phyloP scores from a whole-genome alignment of 495 filamentous ascomycete genomes.

The Aspergillus avenaceus region DNA sequence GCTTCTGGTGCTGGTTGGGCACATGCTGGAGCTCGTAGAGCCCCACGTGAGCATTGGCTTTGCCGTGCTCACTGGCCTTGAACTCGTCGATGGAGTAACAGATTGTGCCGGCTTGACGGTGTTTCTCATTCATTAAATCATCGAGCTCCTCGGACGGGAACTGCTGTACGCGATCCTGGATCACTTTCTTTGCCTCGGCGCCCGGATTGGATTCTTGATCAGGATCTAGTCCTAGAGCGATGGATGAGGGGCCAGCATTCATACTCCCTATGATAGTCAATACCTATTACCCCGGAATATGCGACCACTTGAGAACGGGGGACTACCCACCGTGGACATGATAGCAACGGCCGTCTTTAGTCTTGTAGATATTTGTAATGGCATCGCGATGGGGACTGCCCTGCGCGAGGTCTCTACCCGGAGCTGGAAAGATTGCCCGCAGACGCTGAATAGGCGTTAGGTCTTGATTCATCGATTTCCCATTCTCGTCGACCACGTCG shows the following conservation, averaged over 20 bases:
- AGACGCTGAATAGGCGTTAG: not conserved
- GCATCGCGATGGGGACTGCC: conserved; percentile 18
- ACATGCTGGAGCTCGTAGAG: conserved; percentile 41
- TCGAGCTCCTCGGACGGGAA: conserved; percentile 28
- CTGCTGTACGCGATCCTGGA: conserved; percentile 3
- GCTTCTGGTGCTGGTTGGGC: conserved; percentile 22
- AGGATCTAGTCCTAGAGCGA: conserved; percentile 39
- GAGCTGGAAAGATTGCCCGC: conserved; percentile 15
- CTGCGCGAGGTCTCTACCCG: conserved; percentile 15
- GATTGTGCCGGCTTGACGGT: conserved; percentile 51
- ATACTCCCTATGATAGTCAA: conserved; percentile 23
- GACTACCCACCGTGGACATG: conserved; percentile 41
- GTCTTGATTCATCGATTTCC: not conserved
- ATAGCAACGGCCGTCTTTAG: conserved; percentile 48
- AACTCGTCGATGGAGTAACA: conserved; percentile 45
- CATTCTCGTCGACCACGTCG: conserved; percentile 13
- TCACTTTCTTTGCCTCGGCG: not conserved
- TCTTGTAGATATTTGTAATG: conserved; percentile 50
- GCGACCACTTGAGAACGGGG: not conserved
- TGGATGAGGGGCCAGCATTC: conserved; percentile 40
- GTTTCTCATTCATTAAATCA: conserved; percentile 39
- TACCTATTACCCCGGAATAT: not conserved
- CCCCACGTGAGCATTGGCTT: conserved; percentile 43
- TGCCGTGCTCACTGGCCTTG: conserved; percentile 43
- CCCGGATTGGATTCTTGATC: not conserved